These are phyloP conservation scores for Yarrowia bubula DNA, from an alignment of 805 yeast species.

Conservation along the genomic window DNA sequence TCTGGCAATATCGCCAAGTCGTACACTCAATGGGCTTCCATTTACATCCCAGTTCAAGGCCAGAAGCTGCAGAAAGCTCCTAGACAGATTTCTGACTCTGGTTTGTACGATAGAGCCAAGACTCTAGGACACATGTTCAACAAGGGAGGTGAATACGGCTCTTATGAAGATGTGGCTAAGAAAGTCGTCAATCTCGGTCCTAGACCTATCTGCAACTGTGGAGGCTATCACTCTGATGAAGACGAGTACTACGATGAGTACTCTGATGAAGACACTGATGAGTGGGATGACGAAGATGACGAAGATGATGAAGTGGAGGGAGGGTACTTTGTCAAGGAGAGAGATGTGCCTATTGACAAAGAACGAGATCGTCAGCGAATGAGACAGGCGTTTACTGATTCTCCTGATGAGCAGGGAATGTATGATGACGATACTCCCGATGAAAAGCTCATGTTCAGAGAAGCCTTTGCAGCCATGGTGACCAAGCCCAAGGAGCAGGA, in stretches of 20 bases:
- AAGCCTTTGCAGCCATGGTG: neutral
- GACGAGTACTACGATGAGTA: neutral
- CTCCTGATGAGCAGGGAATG: neutral
- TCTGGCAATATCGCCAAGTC: neutral
- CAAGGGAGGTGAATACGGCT: neutral
- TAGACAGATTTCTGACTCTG: neutral
- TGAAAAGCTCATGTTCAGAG: neutral
- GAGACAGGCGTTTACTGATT: too few relatives aligned
- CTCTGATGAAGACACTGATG: neutral
- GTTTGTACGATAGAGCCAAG: neutral
- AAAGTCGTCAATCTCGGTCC: neutral
- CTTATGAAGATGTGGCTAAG: neutral
- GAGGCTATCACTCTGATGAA: neutral
- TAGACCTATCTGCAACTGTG: neutral
- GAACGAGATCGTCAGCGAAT: too few relatives aligned
- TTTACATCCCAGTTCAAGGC: neutral
- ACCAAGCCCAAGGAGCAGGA: neutral
- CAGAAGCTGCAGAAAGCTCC: neutral
- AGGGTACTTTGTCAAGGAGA: too few relatives aligned
- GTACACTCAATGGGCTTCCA: neutral
- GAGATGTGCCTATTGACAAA: too few relatives aligned
- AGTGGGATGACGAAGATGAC: neutral
- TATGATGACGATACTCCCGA: neutral
- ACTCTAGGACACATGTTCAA: neutral
- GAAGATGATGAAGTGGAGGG: neutral